Conservation (phyloP, 2,329 filamentous ascomycete genomes). For the Phoma sp. region DNA sequence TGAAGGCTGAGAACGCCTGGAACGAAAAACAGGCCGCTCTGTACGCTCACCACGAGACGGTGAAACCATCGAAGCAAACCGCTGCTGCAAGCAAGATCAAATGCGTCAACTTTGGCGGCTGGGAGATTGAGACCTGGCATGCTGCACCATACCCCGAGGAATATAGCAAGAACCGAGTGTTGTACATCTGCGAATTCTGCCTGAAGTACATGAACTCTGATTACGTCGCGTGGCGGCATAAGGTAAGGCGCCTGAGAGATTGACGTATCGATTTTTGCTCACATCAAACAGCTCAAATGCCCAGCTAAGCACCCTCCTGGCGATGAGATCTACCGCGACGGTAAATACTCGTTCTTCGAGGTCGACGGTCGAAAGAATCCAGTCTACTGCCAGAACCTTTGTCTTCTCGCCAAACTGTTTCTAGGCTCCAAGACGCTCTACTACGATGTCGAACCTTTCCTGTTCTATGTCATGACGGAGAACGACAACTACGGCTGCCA, state of each 20-base stretch:
- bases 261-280: conserved; percentile 17
- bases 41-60: conserved; percentile 69
- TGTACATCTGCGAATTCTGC: conserved; percentile 99
- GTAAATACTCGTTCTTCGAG: conserved; percentile 93
- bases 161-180: conserved; percentile 92
- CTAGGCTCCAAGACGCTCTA: conserved; percentile 98
- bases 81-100: conserved; percentile 95
- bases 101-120: conserved; percentile 96
- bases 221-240: conserved; percentile 97
- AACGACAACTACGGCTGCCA: conserved; percentile 92
- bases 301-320: conserved; percentile 95
- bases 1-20: conserved; percentile 92
- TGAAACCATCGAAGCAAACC: conserved; percentile 66
- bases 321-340: conserved; percentile 95
- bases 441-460: conserved; percentile 95
- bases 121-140: conserved; percentile 99
- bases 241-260: conserved; percentile 54
- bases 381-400: conserved; percentile 98
- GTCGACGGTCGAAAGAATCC: conserved; percentile 97
- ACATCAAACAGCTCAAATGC: conserved; percentile 70
- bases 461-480: conserved; percentile 97
- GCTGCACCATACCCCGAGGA: conserved; percentile 97
- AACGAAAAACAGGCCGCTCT: conserved; percentile 72
- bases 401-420: conserved; percentile 93
- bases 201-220: conserved; percentile 99